A percentile compares a stretch with the other conserved stretches of the same genome.
Conservation (phyloP, 2,329 filamentous ascomycete species). For the Penicillium sp. region DNA sequence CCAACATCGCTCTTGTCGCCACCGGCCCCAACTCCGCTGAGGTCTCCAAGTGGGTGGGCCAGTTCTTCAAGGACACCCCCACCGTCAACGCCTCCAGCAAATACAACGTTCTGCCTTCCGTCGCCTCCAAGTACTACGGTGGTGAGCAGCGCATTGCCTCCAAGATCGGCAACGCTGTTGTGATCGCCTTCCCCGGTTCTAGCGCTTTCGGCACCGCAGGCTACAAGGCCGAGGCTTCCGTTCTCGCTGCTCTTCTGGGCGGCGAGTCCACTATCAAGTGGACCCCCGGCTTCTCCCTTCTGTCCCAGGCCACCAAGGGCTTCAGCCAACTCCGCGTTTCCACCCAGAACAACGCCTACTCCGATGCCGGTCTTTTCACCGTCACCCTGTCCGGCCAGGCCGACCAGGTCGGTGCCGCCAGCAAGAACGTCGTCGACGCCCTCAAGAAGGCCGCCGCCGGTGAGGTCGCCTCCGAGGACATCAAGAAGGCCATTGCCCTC, state of each 20-base stretch:
- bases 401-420: slow-evolving; percentile 67
- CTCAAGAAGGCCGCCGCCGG: slow-evolving; percentile 79
- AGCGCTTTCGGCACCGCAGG: slow-evolving; percentile 66
- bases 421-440: slow-evolving; percentile 73
- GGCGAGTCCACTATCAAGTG: slow-evolving; percentile 93
- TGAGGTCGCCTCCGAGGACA: slow-evolving; percentile 74
- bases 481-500: slow-evolving; percentile 86
- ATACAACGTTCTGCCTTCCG: slow-evolving; percentile 56
- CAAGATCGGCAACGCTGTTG: slow-evolving; percentile 72
- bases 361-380: slow-evolving; percentile 86
- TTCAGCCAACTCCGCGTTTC: slow-evolving; percentile 65
- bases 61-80: slow-evolving; percentile 80
- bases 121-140: slow-evolving; percentile 82
- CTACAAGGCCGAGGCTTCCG: slow-evolving; percentile 85
- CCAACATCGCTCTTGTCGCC: slow-evolving; percentile 86
- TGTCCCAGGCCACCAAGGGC: slow-evolving; percentile 72
- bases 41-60: slow-evolving; percentile 82
- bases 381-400: slow-evolving; percentile 77
- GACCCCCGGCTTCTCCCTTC: slow-evolving; percentile 86
- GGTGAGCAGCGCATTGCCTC: slow-evolving; percentile 89
- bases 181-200: slow-evolving; percentile 90
- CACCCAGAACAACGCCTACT: slow-evolving; percentile 81
- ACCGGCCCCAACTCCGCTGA: slow-evolving; percentile 77
- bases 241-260: slow-evolving; percentile 84
- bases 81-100: slow-evolving; percentile 49